Evolutionary conservation across 345 rosid species (phyloP).

Genomic region (Hirschfeldia incana): DNA sequence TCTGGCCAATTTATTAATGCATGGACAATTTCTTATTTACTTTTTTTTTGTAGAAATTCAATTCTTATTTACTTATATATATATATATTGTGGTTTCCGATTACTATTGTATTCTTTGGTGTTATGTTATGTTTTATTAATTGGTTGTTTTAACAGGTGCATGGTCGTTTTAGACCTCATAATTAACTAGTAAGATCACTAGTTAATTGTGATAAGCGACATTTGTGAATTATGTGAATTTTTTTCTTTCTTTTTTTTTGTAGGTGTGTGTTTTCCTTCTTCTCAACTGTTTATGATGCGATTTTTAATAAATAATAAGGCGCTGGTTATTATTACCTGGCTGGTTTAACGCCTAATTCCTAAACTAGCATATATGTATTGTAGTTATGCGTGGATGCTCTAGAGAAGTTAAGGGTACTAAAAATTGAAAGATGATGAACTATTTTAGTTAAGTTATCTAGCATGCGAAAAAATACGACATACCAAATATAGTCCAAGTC

Average conservation of each 20-base stretch:
- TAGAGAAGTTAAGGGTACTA: conserved; percentile 3
- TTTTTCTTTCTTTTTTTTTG: neutral
- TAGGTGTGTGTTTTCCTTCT: neutral
- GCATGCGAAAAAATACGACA: neutral
- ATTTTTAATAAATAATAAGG: neutral
- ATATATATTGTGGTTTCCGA: neutral
- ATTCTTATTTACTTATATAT: conserved; percentile 14
- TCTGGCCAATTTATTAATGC: conserved; percentile 22
- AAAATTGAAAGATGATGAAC: conserved; percentile 12
- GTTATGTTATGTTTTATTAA: neutral
- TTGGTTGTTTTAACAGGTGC: neutral
- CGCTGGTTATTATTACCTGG: conserved; percentile 7
- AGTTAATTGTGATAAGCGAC: neutral
- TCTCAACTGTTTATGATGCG: neutral
- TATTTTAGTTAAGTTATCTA: neutral
- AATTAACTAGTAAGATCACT: conserved; percentile 5
- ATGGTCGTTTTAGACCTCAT: neutral
- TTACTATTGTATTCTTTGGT: neutral
- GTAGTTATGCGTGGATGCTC: conserved; percentile 21
- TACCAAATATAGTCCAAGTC: conserved; percentile 27
- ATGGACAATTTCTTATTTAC: conserved; percentile 24
- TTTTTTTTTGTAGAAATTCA: no score
- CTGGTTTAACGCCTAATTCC: conserved; percentile 14
- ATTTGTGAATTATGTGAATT: neutral
- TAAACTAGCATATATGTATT: neutral